Base-by-base conservation (phyloP, 2,329 filamentous ascomycete genomes). In the Dothidotthia symphoricarpi region DNA sequence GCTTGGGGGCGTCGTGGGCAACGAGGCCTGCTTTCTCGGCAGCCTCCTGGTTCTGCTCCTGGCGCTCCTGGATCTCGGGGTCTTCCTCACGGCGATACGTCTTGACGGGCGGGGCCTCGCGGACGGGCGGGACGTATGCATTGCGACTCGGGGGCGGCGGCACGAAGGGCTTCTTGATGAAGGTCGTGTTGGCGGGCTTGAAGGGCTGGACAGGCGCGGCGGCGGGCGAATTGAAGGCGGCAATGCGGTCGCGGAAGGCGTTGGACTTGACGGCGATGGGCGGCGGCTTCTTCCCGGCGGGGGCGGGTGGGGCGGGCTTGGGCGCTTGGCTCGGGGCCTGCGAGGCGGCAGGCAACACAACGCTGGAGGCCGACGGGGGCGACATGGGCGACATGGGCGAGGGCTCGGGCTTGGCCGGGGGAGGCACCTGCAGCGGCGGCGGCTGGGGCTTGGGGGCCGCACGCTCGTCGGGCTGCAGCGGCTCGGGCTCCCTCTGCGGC, bases 141-240 rank as follows among this genome's bases (percentile, higher is more conserved):
- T 96, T 85, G 52, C 88, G 85, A 66, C 89, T 95, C 1, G 93
- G 93, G 13, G 93, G 93, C 34, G 93, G 89, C 3, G 93, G 88
- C 39, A 98, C 90, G 58, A 96, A 98, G 0, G 91, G 89, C 69
- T 97, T 97, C 76, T 91, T 96, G 68, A 98, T 83, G 61, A 97
- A 97, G 47, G 77, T 76, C 31, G 77, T 73, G 41, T 79, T 76
- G 43, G 77, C 76, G 14, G 89, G 88, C 63, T 95, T 95, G 71
- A 94, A 91, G 1, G 93, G 93, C n/a, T 88, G 80, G 43, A 93
- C 75, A 7, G 93, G 93, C 3, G 89, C 82, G 5, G 89, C 88
- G 25, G 86, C 81, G 29, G 87, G 75, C 64, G 91, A 93, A 69
- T 98, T 98, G 73, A 98, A 98, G 29, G 93, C 91, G 24, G 93